These are phyloP conservation scores for Eutypella sp. DNA, from an alignment of 2,329 filamentous ascomycete species.

Conservation along the genomic window DNA sequence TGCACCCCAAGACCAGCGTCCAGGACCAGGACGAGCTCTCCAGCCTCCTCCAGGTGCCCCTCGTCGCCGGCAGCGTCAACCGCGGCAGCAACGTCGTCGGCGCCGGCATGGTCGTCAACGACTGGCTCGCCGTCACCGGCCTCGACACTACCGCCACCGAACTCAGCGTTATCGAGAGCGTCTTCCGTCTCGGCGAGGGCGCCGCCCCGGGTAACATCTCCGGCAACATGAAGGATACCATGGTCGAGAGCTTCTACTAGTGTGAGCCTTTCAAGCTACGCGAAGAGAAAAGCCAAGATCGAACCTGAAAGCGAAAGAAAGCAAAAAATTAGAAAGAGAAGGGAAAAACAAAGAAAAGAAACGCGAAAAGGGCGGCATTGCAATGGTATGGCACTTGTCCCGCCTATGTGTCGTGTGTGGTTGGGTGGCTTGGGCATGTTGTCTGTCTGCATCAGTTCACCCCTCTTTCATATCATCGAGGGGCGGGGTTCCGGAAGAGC, in stretches of 20 bases:
- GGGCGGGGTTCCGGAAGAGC: too few species aligned
- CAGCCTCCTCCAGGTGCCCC: slow-evolving; percentile 86
- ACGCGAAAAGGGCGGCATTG: too few species aligned
- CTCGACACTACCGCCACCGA: slow-evolving; percentile 96
- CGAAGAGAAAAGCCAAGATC: too few species aligned
- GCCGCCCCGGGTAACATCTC: slow-evolving; percentile 73
- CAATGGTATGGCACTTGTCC: too few species aligned
- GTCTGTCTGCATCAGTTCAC: too few species aligned
- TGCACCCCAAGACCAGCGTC: slow-evolving; percentile 94
- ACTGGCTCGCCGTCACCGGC: slow-evolving; percentile 93
- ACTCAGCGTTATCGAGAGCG: slow-evolving; percentile 90
- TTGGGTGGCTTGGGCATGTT: too few species aligned
- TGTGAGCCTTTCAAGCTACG: too few species aligned
- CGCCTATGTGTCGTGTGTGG: too few species aligned
- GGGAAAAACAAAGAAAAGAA: too few species aligned
- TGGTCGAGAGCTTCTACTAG: slow-evolving; percentile 99
- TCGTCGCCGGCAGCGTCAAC: slow-evolving; percentile 92
- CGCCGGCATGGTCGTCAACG: slow-evolving; percentile 93
- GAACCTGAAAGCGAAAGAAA: too few species aligned
- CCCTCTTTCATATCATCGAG: too few species aligned
- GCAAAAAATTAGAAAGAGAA: too few species aligned
- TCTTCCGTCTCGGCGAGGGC: slow-evolving; percentile 91
- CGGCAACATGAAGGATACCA: slow-evolving; percentile 87
- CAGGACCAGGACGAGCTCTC: slow-evolving; percentile 98
- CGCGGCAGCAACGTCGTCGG: slow-evolving; percentile 92